A percentile compares a stretch with the other conserved stretches of the same genome.
Conservation (phyloP, 2,329 filamentous ascomycete species). For the Fusarium drepaniforme region DNA sequence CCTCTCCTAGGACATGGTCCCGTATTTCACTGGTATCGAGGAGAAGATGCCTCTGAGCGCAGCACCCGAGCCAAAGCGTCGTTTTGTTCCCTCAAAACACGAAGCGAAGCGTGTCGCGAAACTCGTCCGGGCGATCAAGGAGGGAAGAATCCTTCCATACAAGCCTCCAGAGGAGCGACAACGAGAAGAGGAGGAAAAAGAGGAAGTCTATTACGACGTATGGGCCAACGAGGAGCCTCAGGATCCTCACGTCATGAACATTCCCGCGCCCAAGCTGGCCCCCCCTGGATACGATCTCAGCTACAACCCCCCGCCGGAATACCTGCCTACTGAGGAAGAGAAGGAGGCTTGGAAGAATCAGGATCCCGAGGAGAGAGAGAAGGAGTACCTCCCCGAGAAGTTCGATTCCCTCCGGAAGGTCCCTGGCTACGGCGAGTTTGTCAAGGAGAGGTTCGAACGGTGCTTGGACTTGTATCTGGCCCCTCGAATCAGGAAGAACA, state of each 20-base stretch:
- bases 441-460: conserved; percentile 96
- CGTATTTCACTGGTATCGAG: conserved; percentile 91
- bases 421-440: conserved; percentile 88
- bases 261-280: conserved; percentile 92
- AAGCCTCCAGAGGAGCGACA: conserved; percentile 77
- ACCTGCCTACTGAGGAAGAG: conserved; percentile 88
- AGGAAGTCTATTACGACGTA: conserved; percentile 84
- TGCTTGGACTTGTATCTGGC: conserved; percentile 96
- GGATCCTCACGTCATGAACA: conserved; percentile 90
- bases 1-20: conserved; percentile 76
- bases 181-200: conserved; percentile 78
- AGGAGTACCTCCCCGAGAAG: conserved; percentile 86
- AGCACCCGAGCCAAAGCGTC: conserved; percentile 94
- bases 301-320: conserved; percentile 96
- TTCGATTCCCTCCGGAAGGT: conserved; percentile 90
- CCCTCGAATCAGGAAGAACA: conserved; percentile 90
- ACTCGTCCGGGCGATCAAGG: conserved; percentile 93
- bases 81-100: conserved; percentile 96
- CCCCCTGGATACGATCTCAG: conserved; percentile 96
- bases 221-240: conserved; percentile 93
- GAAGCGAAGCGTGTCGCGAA: conserved; percentile 98
- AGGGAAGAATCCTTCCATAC: conserved; percentile 94
- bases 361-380: conserved; percentile 92
- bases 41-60: conserved; percentile 96
- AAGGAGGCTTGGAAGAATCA: conserved; percentile 85